Evolutionary conservation across 805 yeast species (phyloP).

Genomic region (Teunomyces stri): DNA sequence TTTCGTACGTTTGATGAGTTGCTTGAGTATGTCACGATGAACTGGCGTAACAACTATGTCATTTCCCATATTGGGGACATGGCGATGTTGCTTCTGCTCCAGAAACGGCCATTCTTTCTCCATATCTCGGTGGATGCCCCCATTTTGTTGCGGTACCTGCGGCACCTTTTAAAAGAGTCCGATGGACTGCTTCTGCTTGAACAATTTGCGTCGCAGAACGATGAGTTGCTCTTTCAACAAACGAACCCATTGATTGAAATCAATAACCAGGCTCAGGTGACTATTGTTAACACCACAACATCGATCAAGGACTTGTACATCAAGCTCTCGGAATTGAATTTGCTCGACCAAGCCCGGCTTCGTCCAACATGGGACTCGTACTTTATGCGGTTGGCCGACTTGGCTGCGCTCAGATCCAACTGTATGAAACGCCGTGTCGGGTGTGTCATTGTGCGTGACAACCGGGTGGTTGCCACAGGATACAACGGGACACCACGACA

Average conservation of each 20-base stretch:
- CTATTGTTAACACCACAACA: constrained; percentile 38
- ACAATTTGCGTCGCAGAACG: constrained; percentile 35
- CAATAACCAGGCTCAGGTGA: constrained; percentile 52
- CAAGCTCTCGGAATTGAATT: constrained; percentile 39
- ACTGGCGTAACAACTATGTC: constrained; percentile 67
- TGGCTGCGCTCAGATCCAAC: constrained; percentile 89
- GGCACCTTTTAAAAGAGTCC: constrained; percentile 23
- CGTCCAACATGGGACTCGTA: constrained; percentile 97
- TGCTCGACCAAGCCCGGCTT: constrained; percentile 46
- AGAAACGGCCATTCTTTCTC: constrained; percentile 78
- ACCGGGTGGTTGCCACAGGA: constrained; percentile 90
- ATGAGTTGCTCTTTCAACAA: constrained; percentile 40
- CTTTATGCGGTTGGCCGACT: constrained; percentile 88
- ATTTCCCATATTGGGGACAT: constrained; percentile 47
- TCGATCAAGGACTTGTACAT: constrained; percentile 34
- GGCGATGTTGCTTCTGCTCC: constrained; percentile 43
- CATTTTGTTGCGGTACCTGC: constrained; percentile 41
- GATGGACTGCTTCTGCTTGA: constrained; percentile 19
- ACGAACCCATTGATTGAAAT: constrained; percentile 56
- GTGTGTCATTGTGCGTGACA: constrained; percentile 85
- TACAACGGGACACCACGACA: constrained; percentile 97
- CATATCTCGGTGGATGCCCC: constrained; percentile 82
- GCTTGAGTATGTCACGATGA: constrained; percentile 57
- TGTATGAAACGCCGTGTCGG: constrained; percentile 98
- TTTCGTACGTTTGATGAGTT: constrained; percentile 46